Conservation (phyloP, 2,329 filamentous ascomycete species). For the Neurospora crassa region DNA sequence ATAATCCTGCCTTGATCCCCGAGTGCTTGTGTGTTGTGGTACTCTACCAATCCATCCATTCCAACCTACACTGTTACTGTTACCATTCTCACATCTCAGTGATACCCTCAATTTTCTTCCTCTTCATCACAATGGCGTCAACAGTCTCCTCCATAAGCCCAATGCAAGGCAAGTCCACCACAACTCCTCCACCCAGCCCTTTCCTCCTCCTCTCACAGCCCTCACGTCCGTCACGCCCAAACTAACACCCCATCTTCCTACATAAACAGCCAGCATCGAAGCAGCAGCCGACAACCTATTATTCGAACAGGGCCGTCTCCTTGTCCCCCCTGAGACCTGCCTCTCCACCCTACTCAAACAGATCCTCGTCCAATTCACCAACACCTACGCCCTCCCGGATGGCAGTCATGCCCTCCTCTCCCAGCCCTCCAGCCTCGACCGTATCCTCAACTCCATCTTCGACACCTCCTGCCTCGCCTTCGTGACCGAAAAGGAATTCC, state of each 20-base stretch:
- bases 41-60: not conserved
- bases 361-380: conserved; percentile 15
- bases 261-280: conserved; percentile 21
- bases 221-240: not conserved
- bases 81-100: not conserved
- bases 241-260: not conserved
- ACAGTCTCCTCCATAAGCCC: not conserved
- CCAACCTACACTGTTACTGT: not conserved
- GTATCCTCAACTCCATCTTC: conserved; percentile 24
- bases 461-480: conserved; percentile 24
- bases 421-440: conserved; percentile 13
- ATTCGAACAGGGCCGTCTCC: conserved; percentile 20
- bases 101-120: not conserved
- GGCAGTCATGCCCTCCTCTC: conserved; percentile 12
- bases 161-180: conserved; percentile 5
- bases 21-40: not conserved
- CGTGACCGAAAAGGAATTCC: conserved; percentile 20
- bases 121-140: conserved; percentile 1
- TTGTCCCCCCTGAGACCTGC: conserved; percentile 19
- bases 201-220: not conserved
- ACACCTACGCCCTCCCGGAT: conserved; percentile 17
- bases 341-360: conserved; percentile 20
- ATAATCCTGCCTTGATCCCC: not conserved
- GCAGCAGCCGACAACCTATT: conserved; percentile 19
- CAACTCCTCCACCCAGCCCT: not conserved